These are phyloP conservation scores for Cupressus sempervirens DNA, from an alignment of 75 land plant genomes.

Conservation along the genomic window DNA sequence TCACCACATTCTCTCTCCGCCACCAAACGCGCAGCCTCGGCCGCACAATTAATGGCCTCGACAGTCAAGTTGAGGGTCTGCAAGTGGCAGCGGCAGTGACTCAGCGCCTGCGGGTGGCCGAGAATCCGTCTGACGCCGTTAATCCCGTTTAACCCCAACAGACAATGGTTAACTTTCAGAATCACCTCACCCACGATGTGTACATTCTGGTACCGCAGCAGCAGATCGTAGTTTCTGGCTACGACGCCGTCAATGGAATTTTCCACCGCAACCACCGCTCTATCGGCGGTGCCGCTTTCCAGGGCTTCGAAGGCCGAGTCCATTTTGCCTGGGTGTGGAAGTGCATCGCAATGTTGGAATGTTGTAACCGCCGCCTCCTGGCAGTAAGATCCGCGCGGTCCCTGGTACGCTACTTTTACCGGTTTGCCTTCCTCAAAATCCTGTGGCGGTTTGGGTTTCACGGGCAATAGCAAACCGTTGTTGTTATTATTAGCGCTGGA, in stretches of 20 bases:
- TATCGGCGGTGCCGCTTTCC: slow-evolving; percentile 17
- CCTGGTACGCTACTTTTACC: slow-evolving; percentile 35
- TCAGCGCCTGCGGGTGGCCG: slow-evolving; percentile 44
- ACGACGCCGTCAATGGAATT: slow-evolving; percentile 35
- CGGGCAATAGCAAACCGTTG: not conserved
- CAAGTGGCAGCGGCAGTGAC: slow-evolving; percentile 17
- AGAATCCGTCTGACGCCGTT: slow-evolving; percentile 15
- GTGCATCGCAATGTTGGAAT: slow-evolving; percentile 8
- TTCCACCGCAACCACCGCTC: slow-evolving; percentile 20
- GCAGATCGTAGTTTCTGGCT: slow-evolving; percentile 31
- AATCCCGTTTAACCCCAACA: slow-evolving; percentile 1
- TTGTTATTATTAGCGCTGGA: not conserved
- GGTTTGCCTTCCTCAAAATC: not conserved
- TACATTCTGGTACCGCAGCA: slow-evolving; percentile 19
- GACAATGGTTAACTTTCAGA: slow-evolving; percentile 43
- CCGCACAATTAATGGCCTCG: slow-evolving; percentile 12
- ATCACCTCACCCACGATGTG: slow-evolving; percentile 23
- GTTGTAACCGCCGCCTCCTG: slow-evolving; percentile 25
- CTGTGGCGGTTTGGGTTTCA: not conserved
- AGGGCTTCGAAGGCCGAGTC: slow-evolving; percentile 20
- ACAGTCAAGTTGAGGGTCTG: not conserved
- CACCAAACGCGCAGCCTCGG: slow-evolving; percentile 21
- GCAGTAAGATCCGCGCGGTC: slow-evolving; percentile 24
- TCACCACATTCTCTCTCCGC: slow-evolving; percentile 17
- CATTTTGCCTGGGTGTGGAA: slow-evolving; percentile 19